Base-by-base conservation (phyloP, 352 stramenopile genomes). In the Phytophthora citrophthora region DNA sequence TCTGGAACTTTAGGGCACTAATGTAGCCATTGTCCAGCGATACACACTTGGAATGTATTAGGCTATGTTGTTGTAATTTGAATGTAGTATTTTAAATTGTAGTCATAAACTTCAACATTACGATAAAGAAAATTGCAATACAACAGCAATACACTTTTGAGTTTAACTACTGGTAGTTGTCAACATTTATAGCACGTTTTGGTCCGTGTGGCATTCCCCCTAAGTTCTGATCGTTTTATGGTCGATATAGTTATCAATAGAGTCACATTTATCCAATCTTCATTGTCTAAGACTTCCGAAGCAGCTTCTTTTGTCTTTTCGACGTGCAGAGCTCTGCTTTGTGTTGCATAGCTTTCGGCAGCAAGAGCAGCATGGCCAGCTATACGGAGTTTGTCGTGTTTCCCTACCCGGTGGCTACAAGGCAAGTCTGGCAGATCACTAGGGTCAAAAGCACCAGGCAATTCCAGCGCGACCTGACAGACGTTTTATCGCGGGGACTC, bases 21-120 rank as follows among this genome's bases (percentile, higher is more conserved):
- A 45, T 62, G 43, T 54, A 62, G 54, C 54, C 44, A 62, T 62
- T n/a, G 44, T 15, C 41, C 8, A 46, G 13, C 18, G 20, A 36
- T 40, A 8, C 5, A 29, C 50, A 47, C 1, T 8, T 12, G 16
- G 15, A 48, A 38, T 48, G 24, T 55, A 55, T 26, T 9, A 13
- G 47, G 32, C 26, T 13, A 46, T 36, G 32, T 55, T 55, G 32
- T 20, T 12, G 20, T 41, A 43, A 51, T 49, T 49, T 20, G 8
- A 7, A 5, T 12, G 34, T 34, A 34, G 43, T 50, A 39, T 32
- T 58, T 18, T 20, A 8, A 49, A 29, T 49, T 39, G 12, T 54
- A 39, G 27, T 5, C 6, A 40, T 32, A 8, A 10, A 47, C 40
- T 47, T 47, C 40, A 47, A 47, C 18, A 20, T n/a, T n/a, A n/a